phyloP scores from a whole-genome alignment of 2,329 filamentous ascomycete genomes.

The Orbilia brochopaga region DNA sequence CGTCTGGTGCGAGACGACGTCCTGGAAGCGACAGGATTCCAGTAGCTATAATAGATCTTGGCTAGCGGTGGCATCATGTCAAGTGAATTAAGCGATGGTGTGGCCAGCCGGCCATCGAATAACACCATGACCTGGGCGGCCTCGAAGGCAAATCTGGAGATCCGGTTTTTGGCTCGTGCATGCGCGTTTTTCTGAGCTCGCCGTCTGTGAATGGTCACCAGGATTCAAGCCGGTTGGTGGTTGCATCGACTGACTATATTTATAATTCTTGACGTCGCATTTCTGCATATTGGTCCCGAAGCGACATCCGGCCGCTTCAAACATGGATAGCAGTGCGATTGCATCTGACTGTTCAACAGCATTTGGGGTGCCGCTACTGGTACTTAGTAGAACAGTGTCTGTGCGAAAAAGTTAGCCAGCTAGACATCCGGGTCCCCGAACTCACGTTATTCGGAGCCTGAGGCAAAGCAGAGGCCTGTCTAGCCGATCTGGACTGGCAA shows the following conservation, averaged over 20 bases:
- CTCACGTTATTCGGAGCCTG: not conserved
- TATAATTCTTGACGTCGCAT: not conserved
- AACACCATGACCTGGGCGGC: not conserved
- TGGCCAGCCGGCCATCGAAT: not conserved
- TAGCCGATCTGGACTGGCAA: not conserved
- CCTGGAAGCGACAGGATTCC: too few relatives aligned
- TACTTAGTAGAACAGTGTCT: too few relatives aligned
- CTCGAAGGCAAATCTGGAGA: not conserved
- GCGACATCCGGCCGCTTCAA: too few relatives aligned
- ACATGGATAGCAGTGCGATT: too few relatives aligned
- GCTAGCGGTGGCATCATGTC: too few relatives aligned
- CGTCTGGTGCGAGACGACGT: too few relatives aligned
- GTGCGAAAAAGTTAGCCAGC: not conserved
- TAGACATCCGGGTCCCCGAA: too few relatives aligned
- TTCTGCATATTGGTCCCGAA: too few relatives aligned
- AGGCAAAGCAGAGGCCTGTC: slow-evolving; percentile 1
- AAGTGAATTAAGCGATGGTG: too few relatives aligned
- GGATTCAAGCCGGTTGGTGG: not conserved
- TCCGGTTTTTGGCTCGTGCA: slow-evolving; percentile 10
- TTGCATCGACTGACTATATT: not conserved
- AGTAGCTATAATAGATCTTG: too few relatives aligned
- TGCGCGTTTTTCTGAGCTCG: not conserved
- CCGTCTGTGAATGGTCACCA: not conserved
- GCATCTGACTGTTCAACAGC: too few relatives aligned
- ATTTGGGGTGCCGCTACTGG: too few relatives aligned